These are phyloP conservation scores for Zasmidium angulare DNA, from an alignment of 2,329 filamentous ascomycete genomes.

Conservation along the genomic window DNA sequence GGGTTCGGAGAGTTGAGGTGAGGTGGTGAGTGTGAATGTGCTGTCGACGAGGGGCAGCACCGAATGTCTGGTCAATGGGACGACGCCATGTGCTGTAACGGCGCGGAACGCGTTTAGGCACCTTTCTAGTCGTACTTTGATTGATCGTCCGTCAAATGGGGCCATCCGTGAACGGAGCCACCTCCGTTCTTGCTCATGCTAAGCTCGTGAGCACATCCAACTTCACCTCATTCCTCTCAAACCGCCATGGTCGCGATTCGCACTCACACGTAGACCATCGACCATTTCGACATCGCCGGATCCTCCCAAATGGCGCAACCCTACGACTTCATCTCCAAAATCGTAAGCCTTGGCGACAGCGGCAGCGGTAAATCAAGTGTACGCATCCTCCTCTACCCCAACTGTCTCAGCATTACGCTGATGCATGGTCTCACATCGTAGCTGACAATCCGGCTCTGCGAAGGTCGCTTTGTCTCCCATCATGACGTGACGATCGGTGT, in stretches of 20 bases:
- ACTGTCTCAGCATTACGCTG: constrained; percentile 26
- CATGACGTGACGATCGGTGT: constrained; percentile 98
- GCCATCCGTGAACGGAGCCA: not conserved
- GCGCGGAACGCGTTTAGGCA: not conserved
- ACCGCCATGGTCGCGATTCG: not conserved
- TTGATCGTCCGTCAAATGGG: not conserved
- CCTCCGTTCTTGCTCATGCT: not conserved
- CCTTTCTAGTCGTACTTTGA: not conserved
- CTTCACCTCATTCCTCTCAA: not conserved
- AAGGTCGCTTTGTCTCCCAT: constrained; percentile 89
- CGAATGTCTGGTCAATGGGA: no score
- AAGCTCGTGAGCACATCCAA: not conserved
- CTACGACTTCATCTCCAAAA: constrained; percentile 99
- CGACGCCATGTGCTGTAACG: no score
- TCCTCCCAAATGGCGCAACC: constrained; percentile 50
- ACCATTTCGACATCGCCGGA: not conserved
- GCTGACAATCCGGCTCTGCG: constrained; percentile 91
- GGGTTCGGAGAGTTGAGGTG: no score
- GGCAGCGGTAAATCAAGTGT: constrained; percentile 89
- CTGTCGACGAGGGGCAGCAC: no score
- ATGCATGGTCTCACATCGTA: constrained; percentile 37
- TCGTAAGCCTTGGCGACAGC: constrained; percentile 95
- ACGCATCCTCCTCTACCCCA: constrained; percentile 29
- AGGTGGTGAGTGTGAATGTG: no score
- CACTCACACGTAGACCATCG: not conserved